Evolutionary conservation across 441 rosid species (phyloP), one percentile per base, ranked within the genome.

Genomic region (Aquilaria agallochum): DNA sequence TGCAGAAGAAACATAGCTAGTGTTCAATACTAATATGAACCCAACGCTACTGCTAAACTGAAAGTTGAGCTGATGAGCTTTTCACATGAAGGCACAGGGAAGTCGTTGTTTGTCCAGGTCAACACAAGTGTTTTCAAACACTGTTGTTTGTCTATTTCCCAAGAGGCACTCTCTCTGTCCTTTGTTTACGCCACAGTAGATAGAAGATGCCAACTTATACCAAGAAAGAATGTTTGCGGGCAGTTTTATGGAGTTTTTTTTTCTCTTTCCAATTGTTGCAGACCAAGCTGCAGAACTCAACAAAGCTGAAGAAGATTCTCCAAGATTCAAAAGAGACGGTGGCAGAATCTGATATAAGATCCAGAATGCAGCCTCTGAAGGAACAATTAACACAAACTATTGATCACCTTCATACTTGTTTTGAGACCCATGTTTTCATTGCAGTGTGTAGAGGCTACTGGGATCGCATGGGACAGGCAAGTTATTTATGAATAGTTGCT

Each of bases 391-490:
- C 75, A 11, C 88, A 74, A 54, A 80, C 95, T 53, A 80, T 94
- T 42, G 88, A 82, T 74, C 96, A 89, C 60, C 86, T 94, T 50
- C 97, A 94, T 49, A 73, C 83, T 10, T 72, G 87, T 53, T 86
- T 87, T 13, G 97, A 86, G 77, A 78, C 84, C 56, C 86, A 81
- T 5, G 95, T 94, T n/a, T 94, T 94, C 74, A 72, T 89, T 45
- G 85, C 94, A 49, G 76, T 94, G 56, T 91, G 94, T 52, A 83
- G 97, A 53, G 96, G 97, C 56, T 94, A 80, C 63, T 94, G 99
- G 99, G 99, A 94, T 72, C 87, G 89, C 52, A 89, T 91, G 90
- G 99, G 99, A 59, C 96, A 86, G 89, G 99, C 85, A 69, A 74
- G 68, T 50, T 53, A 49, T 30, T 31, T 44, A 49, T 46, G 53